Evolutionary conservation across 2,329 filamentous ascomycete genomes (phyloP).

Genomic region (Pseudogymnoascus sp.): DNA sequence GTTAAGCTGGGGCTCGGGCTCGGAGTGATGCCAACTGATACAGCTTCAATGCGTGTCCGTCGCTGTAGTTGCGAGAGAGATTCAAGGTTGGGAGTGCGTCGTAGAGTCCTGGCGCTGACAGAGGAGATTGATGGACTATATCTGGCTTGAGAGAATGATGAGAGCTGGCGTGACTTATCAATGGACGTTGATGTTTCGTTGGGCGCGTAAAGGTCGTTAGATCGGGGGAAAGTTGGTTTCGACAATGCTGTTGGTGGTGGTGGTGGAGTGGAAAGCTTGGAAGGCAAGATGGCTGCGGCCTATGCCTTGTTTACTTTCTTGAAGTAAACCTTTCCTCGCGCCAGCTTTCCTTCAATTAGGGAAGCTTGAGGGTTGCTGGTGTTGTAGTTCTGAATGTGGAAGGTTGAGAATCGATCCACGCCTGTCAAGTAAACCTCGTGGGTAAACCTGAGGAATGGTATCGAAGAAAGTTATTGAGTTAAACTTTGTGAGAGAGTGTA

Average conservation of each 20-base stretch:
- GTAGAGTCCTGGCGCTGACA: constrained; percentile 7
- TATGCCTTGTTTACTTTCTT: constrained; percentile 7
- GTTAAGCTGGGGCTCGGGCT: not conserved
- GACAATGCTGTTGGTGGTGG: constrained; percentile 27
- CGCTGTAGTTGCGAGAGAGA: constrained; percentile 14
- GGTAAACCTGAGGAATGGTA: constrained; percentile 5
- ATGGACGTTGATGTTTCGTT: constrained; percentile 28
- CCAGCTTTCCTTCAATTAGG: not conserved
- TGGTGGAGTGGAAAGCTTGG: constrained; percentile 11
- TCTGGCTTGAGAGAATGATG: constrained; percentile 13
- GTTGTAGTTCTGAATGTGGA: constrained; percentile 1
- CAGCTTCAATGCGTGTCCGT: constrained; percentile 29
- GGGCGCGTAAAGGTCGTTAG: constrained; percentile 32
- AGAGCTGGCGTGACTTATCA: constrained; percentile 28
- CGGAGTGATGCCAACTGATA: constrained; percentile 26
- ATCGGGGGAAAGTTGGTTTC: constrained; percentile 20
- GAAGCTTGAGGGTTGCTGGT: not conserved
- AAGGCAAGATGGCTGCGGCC: constrained; percentile 25
- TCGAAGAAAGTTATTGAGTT: not conserved
- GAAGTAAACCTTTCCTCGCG: not conserved
- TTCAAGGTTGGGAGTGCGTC: constrained; percentile 12
- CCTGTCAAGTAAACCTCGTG: constrained; percentile 1
- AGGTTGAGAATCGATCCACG: not conserved
- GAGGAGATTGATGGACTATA: constrained; percentile 6
- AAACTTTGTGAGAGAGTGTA: constrained; percentile 4